phyloP scores from a whole-genome alignment of 805 yeast genomes.

The Ogataea zsoltii region DNA sequence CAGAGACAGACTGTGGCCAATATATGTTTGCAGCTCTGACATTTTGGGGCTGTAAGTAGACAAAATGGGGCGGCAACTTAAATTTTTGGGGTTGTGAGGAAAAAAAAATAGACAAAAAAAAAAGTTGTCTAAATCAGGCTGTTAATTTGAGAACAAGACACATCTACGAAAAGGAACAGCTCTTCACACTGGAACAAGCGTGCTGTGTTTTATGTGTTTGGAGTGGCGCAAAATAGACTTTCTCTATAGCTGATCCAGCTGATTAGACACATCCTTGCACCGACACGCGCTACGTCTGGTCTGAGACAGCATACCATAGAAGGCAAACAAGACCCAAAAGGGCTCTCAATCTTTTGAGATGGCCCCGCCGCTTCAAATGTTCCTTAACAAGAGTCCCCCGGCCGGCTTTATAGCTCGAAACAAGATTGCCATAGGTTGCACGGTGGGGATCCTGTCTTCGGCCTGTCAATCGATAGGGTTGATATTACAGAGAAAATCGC shows the following conservation, averaged over 20 bases:
- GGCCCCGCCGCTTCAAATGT: background rate
- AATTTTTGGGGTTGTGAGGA: background rate
- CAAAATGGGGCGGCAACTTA: background rate
- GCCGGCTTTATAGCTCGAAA: conserved; percentile 6
- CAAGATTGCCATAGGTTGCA: conserved; percentile 56
- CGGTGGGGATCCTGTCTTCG: conserved; percentile 71
- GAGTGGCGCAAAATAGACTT: background rate
- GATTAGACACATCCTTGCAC: background rate
- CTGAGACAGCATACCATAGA: conserved; percentile 1
- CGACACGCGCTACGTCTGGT: background rate
- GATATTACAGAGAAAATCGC: conserved; percentile 79
- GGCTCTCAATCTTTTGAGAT: background rate
- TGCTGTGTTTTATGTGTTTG: background rate
- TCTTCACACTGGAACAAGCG: background rate
- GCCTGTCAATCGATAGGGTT: conserved; percentile 81
- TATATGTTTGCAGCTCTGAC: conserved; percentile 20
- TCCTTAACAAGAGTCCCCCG: background rate
- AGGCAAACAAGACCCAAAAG: conserved; percentile 1
- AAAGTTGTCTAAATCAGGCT: background rate
- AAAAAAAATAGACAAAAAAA: background rate
- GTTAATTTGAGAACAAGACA: conserved; percentile 2
- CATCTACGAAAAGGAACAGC: background rate
- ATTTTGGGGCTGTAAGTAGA: conserved; percentile 1
- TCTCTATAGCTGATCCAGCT: background rate
- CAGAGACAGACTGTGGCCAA: conserved; percentile 18